phyloP scores from a whole-genome alignment of 1,284 basidiomycete species.

The Sanguinoderma infundibulare region DNA sequence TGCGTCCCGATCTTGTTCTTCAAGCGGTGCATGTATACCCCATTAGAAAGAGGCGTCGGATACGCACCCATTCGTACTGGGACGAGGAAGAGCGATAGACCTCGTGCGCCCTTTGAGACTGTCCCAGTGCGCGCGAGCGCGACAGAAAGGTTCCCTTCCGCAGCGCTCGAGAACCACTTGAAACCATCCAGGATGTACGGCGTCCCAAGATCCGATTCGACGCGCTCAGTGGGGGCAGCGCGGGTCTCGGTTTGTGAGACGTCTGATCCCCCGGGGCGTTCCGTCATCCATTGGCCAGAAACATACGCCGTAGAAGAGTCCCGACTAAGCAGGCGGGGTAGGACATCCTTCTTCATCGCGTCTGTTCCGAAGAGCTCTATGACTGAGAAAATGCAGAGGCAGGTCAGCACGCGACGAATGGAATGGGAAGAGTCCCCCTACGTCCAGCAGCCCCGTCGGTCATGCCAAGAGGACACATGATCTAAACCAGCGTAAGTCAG shows the following conservation, averaged over 20 bases:
- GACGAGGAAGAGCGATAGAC: slow-evolving; percentile 74
- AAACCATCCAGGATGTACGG: slow-evolving; percentile 67
- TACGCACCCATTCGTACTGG: slow-evolving; percentile 54
- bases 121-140: slow-evolving; percentile 74
- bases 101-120: slow-evolving; percentile 55
- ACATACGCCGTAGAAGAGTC: slow-evolving; percentile 68
- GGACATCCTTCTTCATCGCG: slow-evolving; percentile 60
- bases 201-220: slow-evolving; percentile 44
- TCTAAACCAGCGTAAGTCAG: slow-evolving; percentile 37
- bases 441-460: slow-evolving; percentile 75
- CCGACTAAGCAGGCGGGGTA: slow-evolving; percentile 61
- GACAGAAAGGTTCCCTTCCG: slow-evolving; percentile 73
- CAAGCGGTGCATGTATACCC: slow-evolving; percentile 72
- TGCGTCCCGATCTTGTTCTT: slow-evolving; percentile 85
- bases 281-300: slow-evolving; percentile 87
- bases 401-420: no score
- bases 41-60: slow-evolving; percentile 62
- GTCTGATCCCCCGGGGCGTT: slow-evolving; percentile 80
- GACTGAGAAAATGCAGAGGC: slow-evolving; percentile 47
- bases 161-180: slow-evolving; percentile 87
- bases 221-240: slow-evolving; percentile 44
- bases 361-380: slow-evolving; percentile 67
- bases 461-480: slow-evolving; percentile 77
- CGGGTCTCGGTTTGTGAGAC: slow-evolving; percentile 77
- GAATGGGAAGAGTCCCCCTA: slow-evolving; percentile 27